Evolutionary conservation across 2,329 filamentous ascomycete species (phyloP), one percentile per base, ranked within the genome.

Genomic region (Cordyceps militaris): DNA sequence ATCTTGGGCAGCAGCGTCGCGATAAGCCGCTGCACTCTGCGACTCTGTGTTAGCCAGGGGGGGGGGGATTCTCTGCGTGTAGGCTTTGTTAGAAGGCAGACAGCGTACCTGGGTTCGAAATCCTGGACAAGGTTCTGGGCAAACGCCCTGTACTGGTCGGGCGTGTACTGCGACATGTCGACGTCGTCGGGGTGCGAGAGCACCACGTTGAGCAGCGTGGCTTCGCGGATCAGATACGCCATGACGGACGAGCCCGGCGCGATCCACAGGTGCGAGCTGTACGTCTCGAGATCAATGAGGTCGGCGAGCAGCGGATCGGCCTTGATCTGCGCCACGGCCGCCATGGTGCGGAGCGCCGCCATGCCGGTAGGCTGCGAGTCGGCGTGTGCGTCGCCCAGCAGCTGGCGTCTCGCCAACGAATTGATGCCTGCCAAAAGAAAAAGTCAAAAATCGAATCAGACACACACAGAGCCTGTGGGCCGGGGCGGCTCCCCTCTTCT

Each of bases 151-250:
- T 60, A 60, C 19, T 63, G 48, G 9, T 49, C 53, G 1, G 51
- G 7, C 7, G 54, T 56, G 14, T 60, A 60, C 2, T 53, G 36
- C 38, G 42, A 59, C 28, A 61, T 61, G 50, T 62, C 43, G 38
- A 61, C 40, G 28, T 62, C 48, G 60, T 76, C 74, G 14, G 64
- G 66, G 58, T 76, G 73, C 4, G 72, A 73, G 1, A 77, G 65
- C 0, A 76, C 75, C 68, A 77, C 71, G 59, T 77, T 76, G 62
- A 76, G 76, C 1, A 71, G 65, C 42, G 70, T 69, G 1, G 72
- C 71, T 3, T 66, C 66, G 1, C 71, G 67, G 4, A 78, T 76
- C 7, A 67, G 67, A 60, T 75, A 76, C 1, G 73, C 71, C 73
- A 78, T 77, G 24, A 74, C 72, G 48, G 77, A 75, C 4, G 70